Percentiles rank a stretch among this genome's conserved stretches.
Evolutionary conservation across 768 basidiomycete genomes (phyloP).

Genomic region (Trametes punicea): DNA sequence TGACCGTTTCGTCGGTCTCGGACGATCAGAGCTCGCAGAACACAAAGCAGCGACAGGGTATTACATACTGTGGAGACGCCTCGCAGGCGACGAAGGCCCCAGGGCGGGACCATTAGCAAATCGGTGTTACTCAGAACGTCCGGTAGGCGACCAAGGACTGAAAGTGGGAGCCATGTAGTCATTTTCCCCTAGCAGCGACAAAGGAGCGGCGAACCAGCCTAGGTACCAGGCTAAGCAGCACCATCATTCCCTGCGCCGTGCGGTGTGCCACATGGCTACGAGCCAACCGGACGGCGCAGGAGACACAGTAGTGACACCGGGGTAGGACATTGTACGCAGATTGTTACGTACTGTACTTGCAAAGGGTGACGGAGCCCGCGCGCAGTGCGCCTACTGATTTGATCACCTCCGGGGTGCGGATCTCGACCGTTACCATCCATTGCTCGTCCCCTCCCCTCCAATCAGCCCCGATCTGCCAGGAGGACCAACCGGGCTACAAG

Average conservation of each 20-base stretch:
- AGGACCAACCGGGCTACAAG: not conserved
- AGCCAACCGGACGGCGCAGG: conserved; percentile 2
- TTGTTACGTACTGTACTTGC: conserved; percentile 10
- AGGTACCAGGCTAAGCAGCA: not conserved
- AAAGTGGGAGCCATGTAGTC: too few species aligned
- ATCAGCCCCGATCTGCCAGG: not conserved
- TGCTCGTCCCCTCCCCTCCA: not conserved
- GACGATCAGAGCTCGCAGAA: too few species aligned
- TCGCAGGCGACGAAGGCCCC: too few species aligned
- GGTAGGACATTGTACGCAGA: not conserved
- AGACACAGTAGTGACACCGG: not conserved
- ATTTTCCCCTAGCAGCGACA: too few species aligned
- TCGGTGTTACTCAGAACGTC: too few species aligned
- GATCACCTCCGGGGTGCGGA: conserved; percentile 1
- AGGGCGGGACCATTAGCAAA: too few species aligned
- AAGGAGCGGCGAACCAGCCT: not conserved
- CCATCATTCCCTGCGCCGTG: not conserved
- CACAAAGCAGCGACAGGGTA: too few species aligned
- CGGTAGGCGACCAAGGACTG: too few species aligned
- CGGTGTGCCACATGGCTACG: conserved; percentile 1
- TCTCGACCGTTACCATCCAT: conserved; percentile 1
- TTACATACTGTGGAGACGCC: too few species aligned
- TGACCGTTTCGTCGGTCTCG: too few species aligned
- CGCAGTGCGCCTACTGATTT: conserved; percentile 1
- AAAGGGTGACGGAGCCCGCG: conserved; percentile 3